These are phyloP conservation scores for Diaporthe humulicola DNA, from an alignment of 2,329 filamentous ascomycete species.

Conservation along the genomic window DNA sequence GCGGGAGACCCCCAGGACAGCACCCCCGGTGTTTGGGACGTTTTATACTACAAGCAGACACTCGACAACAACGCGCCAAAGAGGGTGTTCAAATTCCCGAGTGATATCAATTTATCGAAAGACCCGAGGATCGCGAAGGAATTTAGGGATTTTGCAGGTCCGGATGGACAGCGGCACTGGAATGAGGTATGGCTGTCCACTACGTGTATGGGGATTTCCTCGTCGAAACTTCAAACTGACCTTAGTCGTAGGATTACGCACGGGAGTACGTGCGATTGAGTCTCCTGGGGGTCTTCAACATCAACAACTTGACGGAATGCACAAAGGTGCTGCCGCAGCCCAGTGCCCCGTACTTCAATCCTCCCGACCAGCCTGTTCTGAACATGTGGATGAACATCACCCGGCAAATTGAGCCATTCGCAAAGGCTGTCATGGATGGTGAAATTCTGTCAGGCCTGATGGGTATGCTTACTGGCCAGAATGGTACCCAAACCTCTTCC, in stretches of 20 bases:
- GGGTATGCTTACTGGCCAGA: conserved; percentile 12
- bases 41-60: conserved; percentile 61
- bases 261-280: conserved; percentile 59
- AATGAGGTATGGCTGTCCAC: conserved; percentile 12
- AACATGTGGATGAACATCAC: conserved; percentile 23
- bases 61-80: conserved; percentile 48
- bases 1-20: conserved; percentile 63
- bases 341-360: conserved; percentile 12
- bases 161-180: conserved; percentile 23
- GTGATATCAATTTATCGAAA: conserved; percentile 21
- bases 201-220: rapidly evolving
- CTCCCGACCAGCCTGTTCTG: conserved; percentile 14
- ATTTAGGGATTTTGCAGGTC: conserved; percentile 6
- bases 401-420: conserved; percentile 2
- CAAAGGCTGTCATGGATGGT: conserved; percentile 21
- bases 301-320: conserved; percentile 60
- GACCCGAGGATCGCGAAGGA: conserved; percentile 17
- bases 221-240: neutral
- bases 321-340: conserved; percentile 51
- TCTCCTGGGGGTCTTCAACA: conserved; percentile 59
- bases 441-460: neutral
- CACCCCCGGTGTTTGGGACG: conserved; percentile 67
- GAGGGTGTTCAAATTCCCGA: conserved; percentile 50
- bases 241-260: conserved; percentile 47
- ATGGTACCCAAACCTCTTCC: neutral